Conservation (phyloP, 352 stramenopile species). For the Bremia lactucae region DNA sequence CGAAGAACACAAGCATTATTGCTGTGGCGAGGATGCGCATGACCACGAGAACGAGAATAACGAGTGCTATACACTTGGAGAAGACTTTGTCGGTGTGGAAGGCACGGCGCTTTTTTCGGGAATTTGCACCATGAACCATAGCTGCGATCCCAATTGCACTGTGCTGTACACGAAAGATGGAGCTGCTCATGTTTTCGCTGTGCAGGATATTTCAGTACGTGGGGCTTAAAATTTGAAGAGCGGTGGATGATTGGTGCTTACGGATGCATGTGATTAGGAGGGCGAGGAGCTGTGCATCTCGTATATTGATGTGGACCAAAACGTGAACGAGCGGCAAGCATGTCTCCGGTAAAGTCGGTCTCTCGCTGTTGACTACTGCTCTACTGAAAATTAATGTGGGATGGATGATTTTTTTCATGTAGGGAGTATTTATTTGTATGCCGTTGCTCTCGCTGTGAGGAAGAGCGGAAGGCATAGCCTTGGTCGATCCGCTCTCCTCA, state of each 20-base stretch:
- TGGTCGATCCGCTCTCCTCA: no score
- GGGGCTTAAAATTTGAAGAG: background rate
- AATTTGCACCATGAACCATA: slow-evolving; percentile 96
- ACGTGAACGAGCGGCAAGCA: slow-evolving; percentile 67
- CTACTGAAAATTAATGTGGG: slow-evolving; percentile 1
- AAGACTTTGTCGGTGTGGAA: slow-evolving; percentile 91
- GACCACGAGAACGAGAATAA: slow-evolving; percentile 35
- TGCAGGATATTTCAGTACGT: slow-evolving; percentile 55
- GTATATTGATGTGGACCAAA: slow-evolving; percentile 88
- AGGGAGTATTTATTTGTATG: slow-evolving; percentile 80
- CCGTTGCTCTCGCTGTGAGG: slow-evolving; percentile 49
- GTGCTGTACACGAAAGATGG: slow-evolving; percentile 83
- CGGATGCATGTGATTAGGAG: slow-evolving; percentile 30
- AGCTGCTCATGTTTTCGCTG: slow-evolving; percentile 56
- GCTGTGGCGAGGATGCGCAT: slow-evolving; percentile 33
- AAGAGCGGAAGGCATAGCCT: slow-evolving; percentile 43
- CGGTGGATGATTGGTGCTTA: no score
- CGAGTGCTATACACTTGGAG: slow-evolving; percentile 36
- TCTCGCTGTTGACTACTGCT: background rate
- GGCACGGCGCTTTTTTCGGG: slow-evolving; percentile 89
- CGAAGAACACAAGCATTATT: slow-evolving; percentile 36
- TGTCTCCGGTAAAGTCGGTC: slow-evolving; percentile 44
- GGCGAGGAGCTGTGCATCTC: slow-evolving; percentile 92
- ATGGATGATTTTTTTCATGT: slow-evolving; percentile 9
- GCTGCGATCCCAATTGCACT: slow-evolving; percentile 88